Evolutionary conservation across 441 rosid genomes (phyloP), one percentile per base, ranked within the genome.

Genomic region (Gossypium aridum): DNA sequence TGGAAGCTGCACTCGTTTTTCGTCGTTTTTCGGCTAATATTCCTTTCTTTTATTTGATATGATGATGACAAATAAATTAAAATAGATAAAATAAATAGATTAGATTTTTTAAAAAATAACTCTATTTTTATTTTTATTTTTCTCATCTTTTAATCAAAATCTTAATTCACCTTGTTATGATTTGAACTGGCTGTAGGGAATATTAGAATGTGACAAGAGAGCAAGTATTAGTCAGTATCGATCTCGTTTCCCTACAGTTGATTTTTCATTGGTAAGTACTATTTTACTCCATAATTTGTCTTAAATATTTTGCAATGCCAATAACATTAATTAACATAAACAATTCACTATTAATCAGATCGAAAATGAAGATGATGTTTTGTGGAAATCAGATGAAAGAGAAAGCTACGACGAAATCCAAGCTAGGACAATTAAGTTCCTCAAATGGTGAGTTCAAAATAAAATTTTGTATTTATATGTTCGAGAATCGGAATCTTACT

Each of bases 181-280:
- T 26, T 49, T 68, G 7, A 49, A 49, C 5, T 20, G 20, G 7
- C 2, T 61, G 25, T 84, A 92, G 96, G 96, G 94, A 77, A 66
- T 78, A 14, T 84, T 87, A 81, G 97, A 95, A 22, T 91, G 97
- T 77, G 92, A 92, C 73, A 81, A 78, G 71, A 88, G 98, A 79
- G 82, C 80, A 80, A 73, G 77, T 80, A 77, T 89, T 45, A 86
- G 78, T 67, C 83, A 80, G 53, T 77, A 74, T 75, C 82, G 60
- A 8, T 28, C 81, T 63, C 85, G 65, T 72, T 94, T 90, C 75
- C 89, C 91, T 7, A 83, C 63, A 19, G 78, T 92, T 74, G 97
- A 94, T 77, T 92, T 92, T 75, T 84, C 91, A 23, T 49, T 83
- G 95, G 95, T 81, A 85, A 64, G 3, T 25, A 45, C 16, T 54